These are phyloP conservation scores for Marvania coccoides DNA, from an alignment of 139 green algal genomes.

Conservation along the genomic window DNA sequence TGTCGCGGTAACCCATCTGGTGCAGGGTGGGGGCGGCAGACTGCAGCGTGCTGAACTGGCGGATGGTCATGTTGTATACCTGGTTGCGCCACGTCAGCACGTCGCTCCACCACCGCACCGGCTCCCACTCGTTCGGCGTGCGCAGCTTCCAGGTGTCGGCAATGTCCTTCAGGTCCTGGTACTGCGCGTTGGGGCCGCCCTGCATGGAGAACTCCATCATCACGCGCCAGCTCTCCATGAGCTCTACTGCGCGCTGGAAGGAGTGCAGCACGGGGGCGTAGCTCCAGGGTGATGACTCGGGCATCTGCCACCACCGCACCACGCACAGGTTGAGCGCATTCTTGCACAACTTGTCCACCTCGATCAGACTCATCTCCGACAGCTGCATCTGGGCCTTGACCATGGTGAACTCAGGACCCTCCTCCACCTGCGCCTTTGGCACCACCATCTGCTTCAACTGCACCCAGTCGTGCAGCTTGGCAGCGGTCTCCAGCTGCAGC, in stretches of 20 bases:
- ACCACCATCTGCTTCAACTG: conserved; percentile 54
- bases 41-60: conserved; percentile 56
- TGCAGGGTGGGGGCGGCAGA: conserved; percentile 59
- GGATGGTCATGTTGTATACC: conserved; percentile 94
- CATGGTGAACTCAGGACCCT: conserved; percentile 56
- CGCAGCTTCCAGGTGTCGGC: conserved; percentile 86
- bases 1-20: conserved; percentile 71
- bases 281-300: conserved; percentile 56
- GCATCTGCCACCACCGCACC: conserved; percentile 84
- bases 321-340: conserved; percentile 48
- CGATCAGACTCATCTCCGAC: conserved; percentile 52
- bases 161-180: conserved; percentile 74
- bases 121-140: conserved; percentile 93
- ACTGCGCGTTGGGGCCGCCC: conserved; percentile 25
- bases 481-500: conserved; percentile 71
- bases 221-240: conserved; percentile 75
- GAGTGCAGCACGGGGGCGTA: conserved; percentile 60
- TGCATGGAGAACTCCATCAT: conserved; percentile 52
- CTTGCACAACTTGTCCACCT: conserved; percentile 36
- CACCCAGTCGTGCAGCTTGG: conserved; percentile 79
- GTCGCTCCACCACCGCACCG: conserved; percentile 80
- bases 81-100: conserved; percentile 94
- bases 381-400: conserved; percentile 67
- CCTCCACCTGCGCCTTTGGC: conserved; percentile 57
- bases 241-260: conserved; percentile 85